These are phyloP conservation scores for Pseudonitzschia multiseries DNA, from an alignment of 108 stramenopile genomes.

Conservation along the genomic window DNA sequence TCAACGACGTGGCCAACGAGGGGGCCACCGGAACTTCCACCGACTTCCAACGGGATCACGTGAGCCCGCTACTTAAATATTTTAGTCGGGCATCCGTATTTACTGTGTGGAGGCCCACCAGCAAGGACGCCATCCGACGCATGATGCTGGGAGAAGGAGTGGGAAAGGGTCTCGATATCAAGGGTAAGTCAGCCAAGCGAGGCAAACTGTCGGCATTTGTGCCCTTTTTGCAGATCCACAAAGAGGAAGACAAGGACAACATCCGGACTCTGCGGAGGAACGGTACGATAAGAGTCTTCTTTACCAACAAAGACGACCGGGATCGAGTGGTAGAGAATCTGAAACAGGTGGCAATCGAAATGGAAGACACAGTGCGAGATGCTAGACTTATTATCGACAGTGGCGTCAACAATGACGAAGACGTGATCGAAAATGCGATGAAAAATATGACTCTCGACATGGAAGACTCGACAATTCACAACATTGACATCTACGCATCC, in stretches of 20 bases:
- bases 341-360: background rate
- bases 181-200: constrained; percentile 70
- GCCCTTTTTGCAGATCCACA: constrained; percentile 70
- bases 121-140: constrained; percentile 59
- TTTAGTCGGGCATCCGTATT: constrained; percentile 44
- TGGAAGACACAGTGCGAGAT: constrained; percentile 1
- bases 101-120: constrained; percentile 76
- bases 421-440: background rate
- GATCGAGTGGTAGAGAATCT: constrained; percentile 10
- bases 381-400: background rate
- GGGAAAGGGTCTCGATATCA: constrained; percentile 80
- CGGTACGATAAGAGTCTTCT: constrained; percentile 39
- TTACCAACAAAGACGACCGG: constrained; percentile 26
- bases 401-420: background rate
- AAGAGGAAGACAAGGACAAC: constrained; percentile 51
- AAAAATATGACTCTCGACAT: constrained; percentile 14
- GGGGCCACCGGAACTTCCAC: constrained; percentile 35
- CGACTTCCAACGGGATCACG: constrained; percentile 1
- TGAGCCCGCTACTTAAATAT: constrained; percentile 16
- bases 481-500: constrained; percentile 33
- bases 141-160: constrained; percentile 69
- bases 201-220: constrained; percentile 62
- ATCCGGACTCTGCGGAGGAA: constrained; percentile 29
- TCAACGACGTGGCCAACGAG: constrained; percentile 57
- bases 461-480: constrained; percentile 19